phyloP scores from a whole-genome alignment of 148 eudicot genomes.

The Persicaria maculosa region DNA sequence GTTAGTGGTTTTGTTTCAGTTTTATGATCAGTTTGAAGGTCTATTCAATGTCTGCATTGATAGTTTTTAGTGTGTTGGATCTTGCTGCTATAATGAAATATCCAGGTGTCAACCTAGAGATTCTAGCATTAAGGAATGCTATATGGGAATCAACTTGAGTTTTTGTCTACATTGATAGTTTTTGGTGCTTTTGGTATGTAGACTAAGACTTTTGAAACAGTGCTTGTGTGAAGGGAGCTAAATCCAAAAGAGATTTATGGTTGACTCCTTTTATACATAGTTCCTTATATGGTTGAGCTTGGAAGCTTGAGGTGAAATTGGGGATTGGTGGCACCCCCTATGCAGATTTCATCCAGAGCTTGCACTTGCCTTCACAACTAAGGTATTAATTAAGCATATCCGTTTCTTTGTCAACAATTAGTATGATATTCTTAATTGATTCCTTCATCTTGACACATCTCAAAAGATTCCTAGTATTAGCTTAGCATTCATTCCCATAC shows the following conservation, averaged over 20 bases:
- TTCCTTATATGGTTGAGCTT: not conserved
- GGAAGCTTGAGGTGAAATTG: conserved; percentile 85
- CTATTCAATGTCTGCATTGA: no score
- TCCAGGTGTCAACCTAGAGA: no score
- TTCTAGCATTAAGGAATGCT: no score
- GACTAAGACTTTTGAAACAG: not conserved
- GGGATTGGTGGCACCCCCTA: conserved; percentile 92
- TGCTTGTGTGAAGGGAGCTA: not conserved
- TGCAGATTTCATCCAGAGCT: conserved; percentile 67
- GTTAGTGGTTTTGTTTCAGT: no score
- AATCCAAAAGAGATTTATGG: not conserved
- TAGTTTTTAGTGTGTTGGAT: no score
- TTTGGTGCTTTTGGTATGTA: not conserved
- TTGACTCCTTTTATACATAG: not conserved
- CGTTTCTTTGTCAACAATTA: not conserved
- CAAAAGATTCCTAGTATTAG: not conserved
- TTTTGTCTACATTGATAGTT: no score
- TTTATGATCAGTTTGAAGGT: no score
- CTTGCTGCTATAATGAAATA: no score
- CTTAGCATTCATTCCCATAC: not conserved
- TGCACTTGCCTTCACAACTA: conserved; percentile 85
- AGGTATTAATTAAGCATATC: conserved; percentile 36
- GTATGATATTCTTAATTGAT: not conserved
- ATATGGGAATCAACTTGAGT: no score
- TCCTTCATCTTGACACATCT: not conserved